A percentile compares a stretch with the other conserved stretches of the same genome.
Conservation (phyloP, 1,139 yeast genomes). For the Spathaspora sp. region DNA sequence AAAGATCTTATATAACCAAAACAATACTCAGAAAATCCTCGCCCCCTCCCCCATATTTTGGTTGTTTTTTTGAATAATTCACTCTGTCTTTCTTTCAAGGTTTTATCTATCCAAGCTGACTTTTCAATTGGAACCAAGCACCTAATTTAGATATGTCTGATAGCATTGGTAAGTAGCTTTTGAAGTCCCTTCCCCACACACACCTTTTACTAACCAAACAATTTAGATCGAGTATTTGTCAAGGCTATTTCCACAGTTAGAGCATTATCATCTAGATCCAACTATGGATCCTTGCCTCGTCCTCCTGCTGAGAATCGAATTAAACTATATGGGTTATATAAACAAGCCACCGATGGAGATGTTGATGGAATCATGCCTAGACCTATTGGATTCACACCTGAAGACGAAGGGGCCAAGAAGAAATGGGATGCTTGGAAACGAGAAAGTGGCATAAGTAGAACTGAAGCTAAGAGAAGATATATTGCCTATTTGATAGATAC, state of each 20-base stretch:
- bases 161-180: slow-evolving; percentile 14
- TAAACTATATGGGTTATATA: slow-evolving; percentile 75
- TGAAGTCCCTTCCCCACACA: background rate
- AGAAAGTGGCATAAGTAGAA: slow-evolving; percentile 66
- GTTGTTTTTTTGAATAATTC: background rate
- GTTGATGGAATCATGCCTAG: slow-evolving; percentile 67
- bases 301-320: slow-evolving; percentile 78
- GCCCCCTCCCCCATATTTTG: background rate
- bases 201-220: slow-evolving; percentile 1
- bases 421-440: slow-evolving; percentile 89
- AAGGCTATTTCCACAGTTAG: slow-evolving; percentile 80
- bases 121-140: background rate
- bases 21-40: background rate
- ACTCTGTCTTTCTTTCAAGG: background rate
- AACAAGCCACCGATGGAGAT: slow-evolving; percentile 88
- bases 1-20: background rate
- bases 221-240: slow-evolving; percentile 70
- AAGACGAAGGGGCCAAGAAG: slow-evolving; percentile 65
- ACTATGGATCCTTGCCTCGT: slow-evolving; percentile 69
- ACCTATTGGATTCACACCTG: slow-evolving; percentile 59
- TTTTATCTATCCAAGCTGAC: background rate
- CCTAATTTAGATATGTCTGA: slow-evolving; percentile 11
- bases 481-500: slow-evolving; percentile 69
- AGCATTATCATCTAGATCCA: slow-evolving; percentile 66
- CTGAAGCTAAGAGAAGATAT: slow-evolving; percentile 74